Evolutionary conservation across 352 stramenopile genomes (phyloP).

Genomic region (Globisporangium sylvaticum): DNA sequence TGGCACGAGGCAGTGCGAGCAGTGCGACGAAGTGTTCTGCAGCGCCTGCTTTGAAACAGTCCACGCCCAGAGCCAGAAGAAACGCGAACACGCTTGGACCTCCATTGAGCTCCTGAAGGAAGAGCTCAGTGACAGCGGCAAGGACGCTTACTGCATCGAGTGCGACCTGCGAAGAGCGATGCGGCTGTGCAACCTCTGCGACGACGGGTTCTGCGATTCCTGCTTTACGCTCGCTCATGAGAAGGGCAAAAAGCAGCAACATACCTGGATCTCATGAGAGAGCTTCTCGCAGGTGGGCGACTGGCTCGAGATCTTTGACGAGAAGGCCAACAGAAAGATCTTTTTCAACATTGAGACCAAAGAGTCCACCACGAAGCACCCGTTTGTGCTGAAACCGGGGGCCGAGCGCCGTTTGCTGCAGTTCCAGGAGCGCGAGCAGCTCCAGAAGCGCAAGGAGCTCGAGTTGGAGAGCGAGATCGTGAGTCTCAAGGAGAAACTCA

Average conservation of each 20-base stretch:
- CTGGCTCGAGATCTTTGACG: slow-evolving; percentile 73
- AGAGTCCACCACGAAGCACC: slow-evolving; percentile 52
- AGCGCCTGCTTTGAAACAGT: slow-evolving; percentile 39
- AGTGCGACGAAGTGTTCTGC: slow-evolving; percentile 69
- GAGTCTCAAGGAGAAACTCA: slow-evolving; percentile 58
- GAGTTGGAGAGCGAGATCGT: slow-evolving; percentile 67
- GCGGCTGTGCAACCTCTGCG: slow-evolving; percentile 71
- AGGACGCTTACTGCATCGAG: slow-evolving; percentile 64
- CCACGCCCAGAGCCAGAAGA: slow-evolving; percentile 27
- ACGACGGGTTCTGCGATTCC: slow-evolving; percentile 63
- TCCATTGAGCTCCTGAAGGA: slow-evolving; percentile 55
- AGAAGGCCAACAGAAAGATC: slow-evolving; percentile 33
- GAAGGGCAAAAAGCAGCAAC: slow-evolving; percentile 54
- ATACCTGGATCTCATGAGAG: slow-evolving; percentile 61
- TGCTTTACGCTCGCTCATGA: slow-evolving; percentile 51
- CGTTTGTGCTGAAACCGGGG: slow-evolving; percentile 45
- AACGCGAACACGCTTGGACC: slow-evolving; percentile 36
- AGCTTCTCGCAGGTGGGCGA: slow-evolving; percentile 49
- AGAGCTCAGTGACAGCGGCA: slow-evolving; percentile 31
- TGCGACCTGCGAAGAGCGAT: slow-evolving; percentile 48
- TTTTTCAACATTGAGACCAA: slow-evolving; percentile 83
- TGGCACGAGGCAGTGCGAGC: slow-evolving; percentile 40
- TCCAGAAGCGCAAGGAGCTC: slow-evolving; percentile 42
- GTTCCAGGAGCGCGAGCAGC: slow-evolving; percentile 49
- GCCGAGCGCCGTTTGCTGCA: slow-evolving; percentile 52